Conservation (phyloP, 768 basidiomycete species). For the Leucosporidium creatinivorum region DNA sequence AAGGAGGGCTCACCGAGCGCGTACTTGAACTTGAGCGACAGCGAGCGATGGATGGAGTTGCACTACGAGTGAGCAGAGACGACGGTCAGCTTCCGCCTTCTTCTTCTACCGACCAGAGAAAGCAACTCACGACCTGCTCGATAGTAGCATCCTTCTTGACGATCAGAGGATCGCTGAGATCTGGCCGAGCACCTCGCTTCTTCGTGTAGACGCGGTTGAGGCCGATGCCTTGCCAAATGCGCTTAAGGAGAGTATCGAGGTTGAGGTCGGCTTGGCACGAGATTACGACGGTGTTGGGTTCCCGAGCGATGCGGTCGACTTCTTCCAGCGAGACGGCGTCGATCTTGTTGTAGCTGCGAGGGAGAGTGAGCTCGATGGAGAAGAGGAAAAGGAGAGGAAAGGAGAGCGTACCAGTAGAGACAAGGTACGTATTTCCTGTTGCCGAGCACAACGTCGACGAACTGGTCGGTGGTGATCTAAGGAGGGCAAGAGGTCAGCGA, state of each 20-base stretch:
- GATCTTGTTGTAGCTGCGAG: constrained; percentile 69
- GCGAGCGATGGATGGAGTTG: constrained; percentile 44
- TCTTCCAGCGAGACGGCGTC: constrained; percentile 46
- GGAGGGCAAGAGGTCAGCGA: background rate
- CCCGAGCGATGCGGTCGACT: constrained; percentile 71
- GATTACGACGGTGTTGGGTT: constrained; percentile 83
- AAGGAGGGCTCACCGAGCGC: constrained; percentile 48
- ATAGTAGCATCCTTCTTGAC: constrained; percentile 85
- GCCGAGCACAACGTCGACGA: constrained; percentile 95
- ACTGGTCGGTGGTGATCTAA: constrained; percentile 89
- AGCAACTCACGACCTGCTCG: constrained; percentile 47
- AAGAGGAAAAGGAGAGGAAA: background rate
- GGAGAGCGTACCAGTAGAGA: constrained; percentile 48
- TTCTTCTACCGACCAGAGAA: background rate
- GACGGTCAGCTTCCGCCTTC: background rate
- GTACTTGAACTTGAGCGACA: constrained; percentile 87
- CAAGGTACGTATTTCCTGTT: constrained; percentile 93
- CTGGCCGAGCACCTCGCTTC: constrained; percentile 89
- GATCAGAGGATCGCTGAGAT: constrained; percentile 75
- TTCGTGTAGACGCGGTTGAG: constrained; percentile 50
- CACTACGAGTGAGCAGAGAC: constrained; percentile 1
- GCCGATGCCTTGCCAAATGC: constrained; percentile 44
- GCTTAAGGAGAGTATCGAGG: constrained; percentile 46
- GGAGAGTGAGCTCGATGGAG: background rate
- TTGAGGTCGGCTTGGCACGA: constrained; percentile 92